Evolutionary conservation across 805 yeast genomes (phyloP).

Genomic region (Candida arabinofermentans): DNA sequence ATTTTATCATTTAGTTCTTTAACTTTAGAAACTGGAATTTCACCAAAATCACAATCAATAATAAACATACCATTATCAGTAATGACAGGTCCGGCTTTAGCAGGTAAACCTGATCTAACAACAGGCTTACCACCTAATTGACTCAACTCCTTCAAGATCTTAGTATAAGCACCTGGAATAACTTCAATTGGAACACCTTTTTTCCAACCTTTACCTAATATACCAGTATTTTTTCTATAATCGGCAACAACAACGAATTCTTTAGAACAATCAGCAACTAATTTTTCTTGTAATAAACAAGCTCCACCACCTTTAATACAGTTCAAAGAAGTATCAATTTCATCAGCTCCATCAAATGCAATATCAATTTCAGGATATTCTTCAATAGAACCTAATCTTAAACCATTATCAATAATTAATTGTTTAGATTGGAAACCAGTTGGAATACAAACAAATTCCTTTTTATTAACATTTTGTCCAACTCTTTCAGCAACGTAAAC

Average conservation of each 20-base stretch:
- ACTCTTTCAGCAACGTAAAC: constrained; percentile 95
- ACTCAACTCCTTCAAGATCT: constrained; percentile 61
- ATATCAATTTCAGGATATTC: constrained; percentile 80
- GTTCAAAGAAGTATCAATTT: constrained; percentile 75
- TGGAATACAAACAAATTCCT: constrained; percentile 74
- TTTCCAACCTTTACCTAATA: constrained; percentile 76
- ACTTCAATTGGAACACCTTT: constrained; percentile 95
- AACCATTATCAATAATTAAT: constrained; percentile 76
- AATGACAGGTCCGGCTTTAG: constrained; percentile 95
- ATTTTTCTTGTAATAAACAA: constrained; percentile 91
- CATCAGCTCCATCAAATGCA: constrained; percentile 99
- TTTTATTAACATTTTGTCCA: constrained; percentile 58
- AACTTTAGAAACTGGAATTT: constrained; percentile 48
- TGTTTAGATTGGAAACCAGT: constrained; percentile 96
- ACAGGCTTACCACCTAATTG: constrained; percentile 61
- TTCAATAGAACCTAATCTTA: constrained; percentile 76
- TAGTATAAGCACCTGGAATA: constrained; percentile 81
- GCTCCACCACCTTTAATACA: constrained; percentile 99
- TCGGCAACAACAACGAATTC: constrained; percentile 89
- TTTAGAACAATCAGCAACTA: constrained; percentile 78
- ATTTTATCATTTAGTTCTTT: constrained; percentile 55
- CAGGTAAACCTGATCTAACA: constrained; percentile 81
- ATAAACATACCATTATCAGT: constrained; percentile 94
- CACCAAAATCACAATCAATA: constrained; percentile 90
- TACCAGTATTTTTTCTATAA: constrained; percentile 72